These are phyloP conservation scores for Gorgonomyces haynaldii DNA, from an alignment of 192 early-diverging fungal genomes.

Conservation along the genomic window DNA sequence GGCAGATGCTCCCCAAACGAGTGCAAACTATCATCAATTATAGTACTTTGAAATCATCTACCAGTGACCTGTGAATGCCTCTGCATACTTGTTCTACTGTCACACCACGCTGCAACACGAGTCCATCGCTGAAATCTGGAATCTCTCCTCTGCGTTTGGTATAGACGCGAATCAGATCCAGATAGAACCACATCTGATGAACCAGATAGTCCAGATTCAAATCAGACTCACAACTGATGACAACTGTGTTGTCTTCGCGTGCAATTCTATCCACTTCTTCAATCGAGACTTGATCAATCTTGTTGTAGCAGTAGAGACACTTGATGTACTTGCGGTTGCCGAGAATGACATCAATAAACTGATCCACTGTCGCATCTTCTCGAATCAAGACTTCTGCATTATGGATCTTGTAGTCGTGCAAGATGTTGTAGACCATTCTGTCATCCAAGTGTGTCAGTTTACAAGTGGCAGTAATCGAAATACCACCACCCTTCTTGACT, in stretches of 20 bases:
- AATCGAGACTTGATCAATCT: conserved; percentile 88
- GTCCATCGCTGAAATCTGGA: conserved; percentile 84
- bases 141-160: conserved; percentile 92
- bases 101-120: conserved; percentile 62
- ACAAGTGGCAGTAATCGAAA: conserved; percentile 84
- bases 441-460: conserved; percentile 79
- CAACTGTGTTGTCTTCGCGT: conserved; percentile 79
- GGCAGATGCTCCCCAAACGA: conserved; percentile 92
- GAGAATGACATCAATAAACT: conserved; percentile 97
- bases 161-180: conserved; percentile 84
- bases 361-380: conserved; percentile 91
- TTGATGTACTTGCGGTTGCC: conserved; percentile 93
- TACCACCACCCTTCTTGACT: conserved; percentile 93
- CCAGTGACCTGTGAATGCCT: conserved; percentile 77
- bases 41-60: conserved; percentile 59
- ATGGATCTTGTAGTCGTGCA: conserved; percentile 96
- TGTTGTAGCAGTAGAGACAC: conserved; percentile 93
- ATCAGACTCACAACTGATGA: conserved; percentile 80
- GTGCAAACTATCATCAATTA: conserved; percentile 52
- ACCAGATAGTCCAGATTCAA: conserved; percentile 87
- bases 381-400: conserved; percentile 96
- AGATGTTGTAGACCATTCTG: conserved; percentile 81
- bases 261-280: conserved; percentile 92
- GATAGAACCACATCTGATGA: conserved; percentile 81
- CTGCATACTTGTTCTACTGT: conserved; percentile 54